phyloP scores from a whole-genome alignment of 208 protist species.

The Borovskyia barvae region DNA sequence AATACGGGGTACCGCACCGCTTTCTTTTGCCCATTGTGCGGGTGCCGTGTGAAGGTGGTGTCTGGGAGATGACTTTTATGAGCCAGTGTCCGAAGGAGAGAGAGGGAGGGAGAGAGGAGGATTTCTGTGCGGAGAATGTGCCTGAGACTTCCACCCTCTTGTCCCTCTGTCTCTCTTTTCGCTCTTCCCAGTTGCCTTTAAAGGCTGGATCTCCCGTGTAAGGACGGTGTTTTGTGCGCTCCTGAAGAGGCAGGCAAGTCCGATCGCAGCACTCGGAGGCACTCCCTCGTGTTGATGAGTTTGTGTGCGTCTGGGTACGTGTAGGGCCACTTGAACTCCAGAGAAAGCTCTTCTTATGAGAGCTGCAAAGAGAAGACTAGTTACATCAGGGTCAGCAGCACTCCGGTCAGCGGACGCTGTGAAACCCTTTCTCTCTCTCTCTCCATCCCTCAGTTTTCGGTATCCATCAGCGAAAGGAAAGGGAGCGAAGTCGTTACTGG shows the following conservation, averaged over 20 bases:
- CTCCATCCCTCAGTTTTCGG: background rate
- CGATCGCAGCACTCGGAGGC: no score
- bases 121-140: background rate
- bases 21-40: slow-evolving; percentile 15
- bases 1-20: background rate
- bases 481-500: no score
- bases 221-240: no score
- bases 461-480: no score
- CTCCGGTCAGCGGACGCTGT: background rate
- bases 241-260: no score
- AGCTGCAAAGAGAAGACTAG: background rate
- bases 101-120: background rate
- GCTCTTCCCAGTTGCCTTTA: background rate
- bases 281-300: no score
- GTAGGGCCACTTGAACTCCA: no score
- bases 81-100: background rate
- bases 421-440: background rate
- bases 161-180: background rate
- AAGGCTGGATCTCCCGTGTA: no score
- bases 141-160: background rate
- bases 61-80: background rate
- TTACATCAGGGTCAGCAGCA: background rate
- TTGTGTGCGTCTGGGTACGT: no score
- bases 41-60: background rate
- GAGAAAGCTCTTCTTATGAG: no score